Evolutionary conservation across 2,329 filamentous ascomycete species (phyloP).

Genomic region (Leptographium lundbergii): DNA sequence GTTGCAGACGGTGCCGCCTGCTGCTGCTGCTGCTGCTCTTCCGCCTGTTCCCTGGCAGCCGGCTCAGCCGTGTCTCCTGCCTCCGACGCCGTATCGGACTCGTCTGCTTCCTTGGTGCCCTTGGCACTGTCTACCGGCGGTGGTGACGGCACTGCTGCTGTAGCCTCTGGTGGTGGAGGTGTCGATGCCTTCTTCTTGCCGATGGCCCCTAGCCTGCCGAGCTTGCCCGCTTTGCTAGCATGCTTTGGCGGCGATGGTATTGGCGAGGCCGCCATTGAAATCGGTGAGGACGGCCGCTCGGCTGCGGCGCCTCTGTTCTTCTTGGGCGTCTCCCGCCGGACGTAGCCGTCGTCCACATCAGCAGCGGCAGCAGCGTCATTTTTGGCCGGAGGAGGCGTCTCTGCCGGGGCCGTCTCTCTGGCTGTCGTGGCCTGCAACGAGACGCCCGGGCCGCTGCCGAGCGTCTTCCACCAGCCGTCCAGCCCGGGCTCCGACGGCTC

Average conservation of each 20-base stretch:
- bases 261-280: neutral
- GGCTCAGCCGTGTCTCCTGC: conserved; percentile 19
- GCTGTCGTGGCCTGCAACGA: conserved; percentile 10
- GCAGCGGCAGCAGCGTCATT: neutral
- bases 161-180: conserved; percentile 18
- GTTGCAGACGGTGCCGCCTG: neutral
- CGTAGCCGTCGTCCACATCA: conserved; percentile 30
- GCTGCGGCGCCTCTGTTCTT: neutral
- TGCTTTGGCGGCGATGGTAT: neutral
- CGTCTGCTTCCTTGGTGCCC: neutral
- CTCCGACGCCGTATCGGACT: conserved; percentile 32
- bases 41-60: conserved; percentile 11
- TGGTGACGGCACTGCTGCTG: conserved; percentile 20
- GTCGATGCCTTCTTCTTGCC: conserved; percentile 30
- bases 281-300: neutral
- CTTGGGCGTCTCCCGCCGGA: conserved; percentile 31
- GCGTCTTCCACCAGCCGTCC: conserved; percentile 37
- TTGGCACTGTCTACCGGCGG: neutral
- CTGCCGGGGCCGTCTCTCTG: neutral
- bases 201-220: conserved; percentile 6
- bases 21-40: neutral
- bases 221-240: neutral
- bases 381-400: neutral
- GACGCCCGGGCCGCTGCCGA: conserved; percentile 19
- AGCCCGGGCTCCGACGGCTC: conserved; percentile 18